A percentile compares a stretch with the other conserved stretches of the same genome.
Evolutionary conservation across 1,284 basidiomycete genomes (phyloP).

Genomic region (Apiotrichum porosum): DNA sequence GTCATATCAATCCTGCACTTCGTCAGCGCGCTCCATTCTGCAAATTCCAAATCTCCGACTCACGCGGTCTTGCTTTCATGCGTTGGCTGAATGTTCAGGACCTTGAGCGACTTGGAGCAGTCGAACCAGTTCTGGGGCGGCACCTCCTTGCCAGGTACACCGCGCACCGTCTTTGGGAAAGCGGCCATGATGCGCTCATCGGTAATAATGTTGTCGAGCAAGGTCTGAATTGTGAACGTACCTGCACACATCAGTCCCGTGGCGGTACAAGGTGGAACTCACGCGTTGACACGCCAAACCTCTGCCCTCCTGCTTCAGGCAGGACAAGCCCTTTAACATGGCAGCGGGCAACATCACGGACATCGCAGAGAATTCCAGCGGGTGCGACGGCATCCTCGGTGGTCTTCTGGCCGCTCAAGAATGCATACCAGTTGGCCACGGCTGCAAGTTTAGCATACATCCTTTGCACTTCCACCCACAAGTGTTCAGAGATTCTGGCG

Average conservation of each 20-base stretch:
- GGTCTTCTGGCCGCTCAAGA: constrained; percentile 22
- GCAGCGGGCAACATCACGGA: constrained; percentile 22
- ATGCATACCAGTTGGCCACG: constrained; percentile 24
- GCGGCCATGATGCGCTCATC: constrained; percentile 7
- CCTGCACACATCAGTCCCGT: constrained; percentile 5
- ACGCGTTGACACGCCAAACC: constrained; percentile 24
- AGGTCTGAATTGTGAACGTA: constrained; percentile 20
- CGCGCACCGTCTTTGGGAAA: constrained; percentile 17
- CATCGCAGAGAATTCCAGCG: constrained; percentile 26
- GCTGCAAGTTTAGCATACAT: constrained; percentile 6
- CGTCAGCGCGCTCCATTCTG: not conserved
- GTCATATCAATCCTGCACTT: constrained; percentile 26
- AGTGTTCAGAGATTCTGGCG: constrained; percentile 22
- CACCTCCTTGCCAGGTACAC: constrained; percentile 13
- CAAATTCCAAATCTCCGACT: constrained; percentile 1
- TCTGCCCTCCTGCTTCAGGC: constrained; percentile 20
- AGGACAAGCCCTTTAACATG: constrained; percentile 20
- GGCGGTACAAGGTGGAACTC: not conserved
- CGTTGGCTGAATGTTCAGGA: constrained; percentile 12
- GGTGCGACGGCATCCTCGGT: constrained; percentile 22
- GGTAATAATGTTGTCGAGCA: constrained; percentile 15
- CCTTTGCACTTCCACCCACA: constrained; percentile 4
- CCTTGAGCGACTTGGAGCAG: constrained; percentile 13
- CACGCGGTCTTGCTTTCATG: constrained; percentile 19
- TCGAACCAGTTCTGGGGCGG: constrained; percentile 24